phyloP scores from a whole-genome alignment of 768 basidiomycete species.

The Mycena latifolia region DNA sequence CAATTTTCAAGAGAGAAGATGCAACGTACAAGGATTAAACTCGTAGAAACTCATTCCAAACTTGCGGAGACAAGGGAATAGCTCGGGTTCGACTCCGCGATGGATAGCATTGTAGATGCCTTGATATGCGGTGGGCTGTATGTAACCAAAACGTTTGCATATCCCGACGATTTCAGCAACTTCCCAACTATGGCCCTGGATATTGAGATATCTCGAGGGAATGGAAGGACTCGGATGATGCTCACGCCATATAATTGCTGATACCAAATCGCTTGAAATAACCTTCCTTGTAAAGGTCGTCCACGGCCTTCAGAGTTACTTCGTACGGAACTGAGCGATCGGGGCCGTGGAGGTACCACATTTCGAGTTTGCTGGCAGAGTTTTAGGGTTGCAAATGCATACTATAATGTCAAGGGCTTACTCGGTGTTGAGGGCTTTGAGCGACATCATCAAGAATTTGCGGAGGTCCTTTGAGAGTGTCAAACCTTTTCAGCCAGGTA shows the following conservation, averaged over 20 bases:
- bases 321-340: conserved; percentile 70
- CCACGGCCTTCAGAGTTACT: conserved; percentile 64
- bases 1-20: neutral
- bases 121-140: conserved; percentile 68
- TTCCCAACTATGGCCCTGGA: conserved; percentile 59
- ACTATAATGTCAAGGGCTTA: conserved; percentile 40
- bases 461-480: conserved; percentile 52
- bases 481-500: neutral
- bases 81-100: conserved; percentile 53
- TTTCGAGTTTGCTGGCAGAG: conserved; percentile 54
- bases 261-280: conserved; percentile 71
- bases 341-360: conserved; percentile 71
- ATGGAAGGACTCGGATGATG: neutral
- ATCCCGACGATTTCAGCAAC: conserved; percentile 75
- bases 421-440: conserved; percentile 57
- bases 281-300: conserved; percentile 68
- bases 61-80: conserved; percentile 70
- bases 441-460: conserved; percentile 57
- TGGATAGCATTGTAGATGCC: conserved; percentile 58
- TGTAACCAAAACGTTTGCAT: conserved; percentile 64
- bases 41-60: conserved; percentile 67
- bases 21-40: conserved; percentile 63
- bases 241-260: conserved; percentile 69
- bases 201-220: neutral
- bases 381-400: neutral